Conservation (phyloP, 2,329 filamentous ascomycete genomes). For the Cordyceps farinosa region DNA sequence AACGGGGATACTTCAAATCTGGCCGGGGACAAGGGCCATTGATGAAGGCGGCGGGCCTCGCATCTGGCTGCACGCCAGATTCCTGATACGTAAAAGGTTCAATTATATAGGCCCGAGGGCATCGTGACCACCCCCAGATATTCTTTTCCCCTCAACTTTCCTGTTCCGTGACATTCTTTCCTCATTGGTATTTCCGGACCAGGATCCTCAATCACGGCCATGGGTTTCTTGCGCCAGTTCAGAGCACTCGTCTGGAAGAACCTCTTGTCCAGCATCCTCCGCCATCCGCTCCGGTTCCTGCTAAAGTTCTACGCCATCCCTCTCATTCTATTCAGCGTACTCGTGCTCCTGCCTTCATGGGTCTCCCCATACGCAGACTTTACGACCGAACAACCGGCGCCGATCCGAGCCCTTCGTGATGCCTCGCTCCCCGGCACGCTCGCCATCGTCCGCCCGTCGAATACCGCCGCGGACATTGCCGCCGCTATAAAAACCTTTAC, state of each 20-base stretch:
- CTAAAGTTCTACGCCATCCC: conserved; percentile 26
- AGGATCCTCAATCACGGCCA: too few species aligned
- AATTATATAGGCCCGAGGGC: too few species aligned
- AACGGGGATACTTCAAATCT: too few species aligned
- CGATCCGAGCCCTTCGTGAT: conserved; percentile 23
- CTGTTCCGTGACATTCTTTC: too few species aligned
- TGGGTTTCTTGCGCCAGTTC: neutral
- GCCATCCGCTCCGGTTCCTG: conserved; percentile 24
- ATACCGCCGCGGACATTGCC: conserved; percentile 25
- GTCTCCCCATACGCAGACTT: conserved; percentile 15
- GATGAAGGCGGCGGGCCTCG: too few species aligned
- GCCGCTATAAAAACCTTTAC: conserved; percentile 26
- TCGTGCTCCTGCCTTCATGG: conserved; percentile 28
- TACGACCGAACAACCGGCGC: conserved; percentile 22
- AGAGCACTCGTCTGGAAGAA: conserved; percentile 24
- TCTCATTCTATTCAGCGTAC: conserved; percentile 28
- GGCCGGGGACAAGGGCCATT: too few species aligned
- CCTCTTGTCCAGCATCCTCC: conserved; percentile 22
- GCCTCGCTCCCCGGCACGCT: conserved; percentile 23
- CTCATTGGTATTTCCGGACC: too few species aligned
- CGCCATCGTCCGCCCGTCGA: conserved; percentile 24
- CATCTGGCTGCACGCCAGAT: too few species aligned
- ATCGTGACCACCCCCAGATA: too few species aligned
- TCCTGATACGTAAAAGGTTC: too few species aligned
- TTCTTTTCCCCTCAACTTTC: too few species aligned